Evolutionary conservation across 345 rosid species (phyloP), one percentile per base, ranked within the genome.

Genomic region (Acer campestre): DNA sequence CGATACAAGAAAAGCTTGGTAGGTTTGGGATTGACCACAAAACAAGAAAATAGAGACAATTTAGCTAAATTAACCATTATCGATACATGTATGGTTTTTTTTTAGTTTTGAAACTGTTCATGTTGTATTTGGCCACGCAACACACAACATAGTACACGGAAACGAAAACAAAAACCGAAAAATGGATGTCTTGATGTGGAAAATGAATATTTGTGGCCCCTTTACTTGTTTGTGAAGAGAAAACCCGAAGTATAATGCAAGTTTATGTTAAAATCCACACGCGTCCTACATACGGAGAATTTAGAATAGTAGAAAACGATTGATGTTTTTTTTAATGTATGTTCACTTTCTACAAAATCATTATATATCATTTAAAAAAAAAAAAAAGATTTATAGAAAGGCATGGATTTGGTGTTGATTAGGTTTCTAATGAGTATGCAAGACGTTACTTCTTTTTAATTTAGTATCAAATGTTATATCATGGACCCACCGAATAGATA

Each of bases 161-260:
- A 23, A 73, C 22, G 12, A 59, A 59, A 59, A 25, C 13, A 18
- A 18, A 31, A 35, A 35, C 49, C 38, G 18, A 56, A n/a, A 51
- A 12, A 17, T 14, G n/a, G n/a, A 59, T 22, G 62, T 8, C 11
- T 42, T 1, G 75, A 6, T 9, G 62, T 35, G n/a, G 35, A 61
- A 40, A 22, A 44, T 11, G 42, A 61, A 42, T 13, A 0, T 58
- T 73, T 25, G 68, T 73, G 76, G 76, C 56, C 68, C 68, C 68
- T 2, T 9, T 3, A 7, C 66, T 59, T 61, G 67, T 2, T 1
- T 16, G 12, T 2, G 76, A 44, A 73, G 67, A 46, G 73, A 16
- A 16, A 25, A 42, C 7, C 55, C 0, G 3, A 68, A 48, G 55
- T 18, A 18, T 56, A 56, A 4, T 12, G 3, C 8, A 56, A n/a